A percentile compares a stretch with the other conserved stretches of the same genome.
Evolutionary conservation across 768 basidiomycete genomes (phyloP).

Genomic region (Podaxis sp.): DNA sequence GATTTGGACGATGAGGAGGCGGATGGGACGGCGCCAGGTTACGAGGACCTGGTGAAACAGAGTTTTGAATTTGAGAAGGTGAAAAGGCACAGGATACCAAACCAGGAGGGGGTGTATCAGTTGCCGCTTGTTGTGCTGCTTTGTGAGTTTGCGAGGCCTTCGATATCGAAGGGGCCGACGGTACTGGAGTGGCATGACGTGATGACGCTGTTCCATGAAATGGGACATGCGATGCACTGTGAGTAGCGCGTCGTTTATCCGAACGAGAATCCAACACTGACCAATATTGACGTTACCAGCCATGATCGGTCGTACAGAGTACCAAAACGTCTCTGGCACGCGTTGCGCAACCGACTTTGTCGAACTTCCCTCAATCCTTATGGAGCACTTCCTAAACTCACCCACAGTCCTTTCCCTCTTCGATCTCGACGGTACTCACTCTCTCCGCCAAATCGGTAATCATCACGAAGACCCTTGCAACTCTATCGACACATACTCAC

Average conservation of each 20-base stretch:
- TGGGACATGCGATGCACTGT: slow-evolving; percentile 99
- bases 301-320: slow-evolving; percentile 96
- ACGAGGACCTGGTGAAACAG: slow-evolving; percentile 39
- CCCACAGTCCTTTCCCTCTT: slow-evolving; percentile 81
- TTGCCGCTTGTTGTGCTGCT: slow-evolving; percentile 89
- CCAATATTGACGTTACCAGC: slow-evolving; percentile 45
- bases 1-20: slow-evolving; percentile 84
- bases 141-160: slow-evolving; percentile 78
- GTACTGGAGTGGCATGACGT: slow-evolving; percentile 91
- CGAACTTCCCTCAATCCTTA: slow-evolving; percentile 95
- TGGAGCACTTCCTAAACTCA: slow-evolving; percentile 96
- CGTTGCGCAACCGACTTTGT: slow-evolving; percentile 98
- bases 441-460: slow-evolving; percentile 50
- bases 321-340: slow-evolving; percentile 96
- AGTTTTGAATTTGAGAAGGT: slow-evolving; percentile 64
- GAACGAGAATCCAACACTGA: slow-evolving; percentile 1
- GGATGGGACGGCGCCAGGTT: slow-evolving; percentile 49
- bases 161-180: slow-evolving; percentile 60
- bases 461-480: slow-evolving; percentile 75
- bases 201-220: slow-evolving; percentile 94
- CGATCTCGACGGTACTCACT: slow-evolving; percentile 46
- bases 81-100: slow-evolving; percentile 57
- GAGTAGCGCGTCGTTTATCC: slow-evolving; percentile 31
- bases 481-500: slow-evolving; percentile 85
- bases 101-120: slow-evolving; percentile 73